Evolutionary conservation across 2,329 filamentous ascomycete species (phyloP).

Genomic region (Trichoderma sp.): DNA sequence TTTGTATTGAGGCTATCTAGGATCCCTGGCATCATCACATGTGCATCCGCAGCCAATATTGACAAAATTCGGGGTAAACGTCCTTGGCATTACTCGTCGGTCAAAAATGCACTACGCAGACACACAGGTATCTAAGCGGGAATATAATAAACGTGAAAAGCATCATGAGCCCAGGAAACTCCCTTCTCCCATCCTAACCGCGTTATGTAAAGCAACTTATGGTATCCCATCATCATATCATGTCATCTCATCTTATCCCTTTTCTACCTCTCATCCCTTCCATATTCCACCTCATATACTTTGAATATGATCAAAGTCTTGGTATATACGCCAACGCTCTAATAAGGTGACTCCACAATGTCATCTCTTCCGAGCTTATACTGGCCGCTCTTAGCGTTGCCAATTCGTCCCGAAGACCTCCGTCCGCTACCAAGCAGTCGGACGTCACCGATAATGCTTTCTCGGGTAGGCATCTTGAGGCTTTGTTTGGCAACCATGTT

Average conservation of each 20-base stretch:
- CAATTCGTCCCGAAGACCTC: conserved; percentile 51
- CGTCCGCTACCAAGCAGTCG: conserved; percentile 48
- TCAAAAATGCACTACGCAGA: neutral
- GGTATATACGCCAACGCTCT: conserved; percentile 21
- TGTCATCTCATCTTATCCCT: neutral
- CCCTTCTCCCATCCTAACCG: neutral
- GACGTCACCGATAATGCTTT: conserved; percentile 77
- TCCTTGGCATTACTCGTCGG: neutral
- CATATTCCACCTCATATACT: neutral
- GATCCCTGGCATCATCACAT: neutral
- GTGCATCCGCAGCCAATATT: neutral
- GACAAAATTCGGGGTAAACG: neutral
- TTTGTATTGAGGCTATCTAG: neutral
- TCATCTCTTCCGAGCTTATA: conserved; percentile 79
- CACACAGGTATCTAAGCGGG: conserved; percentile 11
- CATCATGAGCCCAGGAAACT: conserved; percentile 17
- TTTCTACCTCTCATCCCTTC: neutral
- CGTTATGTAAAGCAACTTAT: conserved; percentile 4
- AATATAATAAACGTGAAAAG: neutral
- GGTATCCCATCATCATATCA: conserved; percentile 16
- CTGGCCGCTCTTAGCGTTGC: conserved; percentile 54
- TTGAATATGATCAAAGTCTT: neutral
- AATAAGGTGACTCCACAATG: conserved; percentile 72
- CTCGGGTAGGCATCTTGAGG: conserved; percentile 82
- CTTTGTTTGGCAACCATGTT: conserved; percentile 91